Evolutionary conservation across 2,329 filamentous ascomycete genomes (phyloP), one percentile per base, ranked within the genome.

Genomic region (Diaporthe destruens): DNA sequence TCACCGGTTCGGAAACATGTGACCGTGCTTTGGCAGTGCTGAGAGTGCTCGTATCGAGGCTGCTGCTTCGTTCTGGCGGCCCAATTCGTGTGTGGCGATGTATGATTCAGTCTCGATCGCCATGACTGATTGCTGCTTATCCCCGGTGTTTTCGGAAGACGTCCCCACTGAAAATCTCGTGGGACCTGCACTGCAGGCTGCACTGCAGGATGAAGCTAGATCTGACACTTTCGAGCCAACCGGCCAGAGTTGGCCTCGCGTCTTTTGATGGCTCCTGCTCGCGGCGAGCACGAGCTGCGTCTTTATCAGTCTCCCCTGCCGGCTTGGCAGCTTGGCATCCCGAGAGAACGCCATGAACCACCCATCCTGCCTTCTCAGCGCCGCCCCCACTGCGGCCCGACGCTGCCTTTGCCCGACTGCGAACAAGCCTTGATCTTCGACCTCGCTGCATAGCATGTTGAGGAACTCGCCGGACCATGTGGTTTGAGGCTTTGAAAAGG

Each of bases 81-180:
- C 20, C 44, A n/a, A 36, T 8, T 29, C 11, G 20, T 23, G 20
- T 23, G 61, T 66, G 47, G 61, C 61, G 47, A 66, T 29, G 32
- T 51, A 66, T 53, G 61, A 66, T 66, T 53, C 61, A 66, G 20
- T 53, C 61, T 25, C 12, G 61, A 53, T 29, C 32, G 61, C 14
- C 12, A 36, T 66, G 6, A 14, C 61, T n/a, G 29, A 39, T 25
- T 16, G 61, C 5, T 66, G 32, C 23, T 66, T 8, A 18, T 18
- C 32, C 42, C 61, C 61, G 47, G 61, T 66, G 61, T n/a, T 66
- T 66, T 53, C 32, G 61, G 47, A 53, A 11, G 47, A 66, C 16
- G n/a, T 44, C 61, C 29, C 61, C 61, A 66, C 61, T 53, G n/a
- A 66, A 66, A 66, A 53, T 66, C 44, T 66, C 47, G 47, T 66